Conservation (phyloP, 2,329 filamentous ascomycete species). For the Fusarium duplospermum region DNA sequence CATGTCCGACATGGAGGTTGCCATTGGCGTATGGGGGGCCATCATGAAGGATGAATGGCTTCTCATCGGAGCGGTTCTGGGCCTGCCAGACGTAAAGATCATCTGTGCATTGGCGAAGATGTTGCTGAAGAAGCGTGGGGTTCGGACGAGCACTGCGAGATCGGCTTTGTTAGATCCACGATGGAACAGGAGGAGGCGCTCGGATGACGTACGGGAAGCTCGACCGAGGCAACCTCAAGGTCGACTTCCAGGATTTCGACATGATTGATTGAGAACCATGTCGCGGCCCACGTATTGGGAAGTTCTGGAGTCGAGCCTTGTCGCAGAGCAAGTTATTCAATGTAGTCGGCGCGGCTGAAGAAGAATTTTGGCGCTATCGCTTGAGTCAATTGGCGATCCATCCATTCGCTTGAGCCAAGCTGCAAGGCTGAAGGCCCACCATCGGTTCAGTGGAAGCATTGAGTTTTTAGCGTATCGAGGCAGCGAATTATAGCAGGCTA, state of each 20-base stretch:
- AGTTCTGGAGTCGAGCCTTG: slow-evolving; percentile 8
- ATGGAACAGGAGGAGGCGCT: not conserved
- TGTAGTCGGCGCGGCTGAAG: slow-evolving; percentile 29
- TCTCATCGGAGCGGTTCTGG: slow-evolving; percentile 62
- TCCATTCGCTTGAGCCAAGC: slow-evolving; percentile 23
- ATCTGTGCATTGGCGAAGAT: slow-evolving; percentile 84
- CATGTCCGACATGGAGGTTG: slow-evolving; percentile 89
- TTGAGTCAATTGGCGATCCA: slow-evolving; percentile 23
- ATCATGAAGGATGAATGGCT: slow-evolving; percentile 88
- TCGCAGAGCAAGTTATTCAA: slow-evolving; percentile 5
- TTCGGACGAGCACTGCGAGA: slow-evolving; percentile 62
- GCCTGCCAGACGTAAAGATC: slow-evolving; percentile 91
- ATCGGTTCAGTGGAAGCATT: slow-evolving; percentile 5
- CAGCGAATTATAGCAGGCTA: slow-evolving; percentile 32
- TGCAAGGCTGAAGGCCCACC: slow-evolving; percentile 42
- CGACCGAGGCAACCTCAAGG: slow-evolving; percentile 79
- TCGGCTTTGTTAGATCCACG: slow-evolving; percentile 33
- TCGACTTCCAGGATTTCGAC: slow-evolving; percentile 77
- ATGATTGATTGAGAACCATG: slow-evolving; percentile 49
- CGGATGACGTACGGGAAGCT: slow-evolving; percentile 71
- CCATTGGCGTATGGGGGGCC: slow-evolving; percentile 98
- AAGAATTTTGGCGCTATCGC: slow-evolving; percentile 38
- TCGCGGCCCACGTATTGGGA: slow-evolving; percentile 21
- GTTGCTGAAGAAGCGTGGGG: slow-evolving; percentile 61
- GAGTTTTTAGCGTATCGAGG: slow-evolving; percentile 25